phyloP scores from a whole-genome alignment of 768 basidiomycete species.

The Leucosporidium scottii region DNA sequence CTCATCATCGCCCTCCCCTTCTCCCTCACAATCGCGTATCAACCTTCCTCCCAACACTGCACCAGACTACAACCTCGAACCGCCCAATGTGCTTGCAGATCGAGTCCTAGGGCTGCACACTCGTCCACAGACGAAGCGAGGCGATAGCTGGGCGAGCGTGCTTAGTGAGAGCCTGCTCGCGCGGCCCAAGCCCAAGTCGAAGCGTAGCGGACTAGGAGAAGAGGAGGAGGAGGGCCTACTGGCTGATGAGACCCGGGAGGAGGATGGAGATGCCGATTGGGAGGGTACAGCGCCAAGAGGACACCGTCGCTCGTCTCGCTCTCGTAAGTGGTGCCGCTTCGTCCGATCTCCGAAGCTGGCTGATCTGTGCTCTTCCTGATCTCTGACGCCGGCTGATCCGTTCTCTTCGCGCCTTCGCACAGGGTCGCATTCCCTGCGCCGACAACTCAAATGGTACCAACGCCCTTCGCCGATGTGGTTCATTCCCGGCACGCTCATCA shows the following conservation, averaged over 20 bases:
- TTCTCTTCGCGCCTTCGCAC: too few species aligned
- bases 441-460: neutral
- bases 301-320: neutral
- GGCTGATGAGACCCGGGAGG: neutral
- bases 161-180: neutral
- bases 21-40: neutral
- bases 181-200: neutral
- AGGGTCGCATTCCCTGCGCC: neutral
- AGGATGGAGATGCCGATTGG: neutral
- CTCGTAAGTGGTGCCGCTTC: neutral
- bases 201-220: neutral
- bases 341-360: neutral
- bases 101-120: neutral
- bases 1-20: neutral
- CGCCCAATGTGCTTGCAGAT: neutral
- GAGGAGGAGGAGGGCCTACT: neutral
- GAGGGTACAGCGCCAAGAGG: neutral
- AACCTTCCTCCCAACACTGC: neutral
- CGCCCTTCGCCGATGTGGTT: slow-evolving; percentile 2
- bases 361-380: too few species aligned
- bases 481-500: slow-evolving; percentile 4
- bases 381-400: neutral
- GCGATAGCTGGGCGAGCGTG: neutral
- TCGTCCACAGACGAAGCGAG: too few species aligned
- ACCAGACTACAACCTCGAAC: neutral